phyloP scores from a whole-genome alignment of 2,329 filamentous ascomycete genomes.

The Cryphonectria japonica region DNA sequence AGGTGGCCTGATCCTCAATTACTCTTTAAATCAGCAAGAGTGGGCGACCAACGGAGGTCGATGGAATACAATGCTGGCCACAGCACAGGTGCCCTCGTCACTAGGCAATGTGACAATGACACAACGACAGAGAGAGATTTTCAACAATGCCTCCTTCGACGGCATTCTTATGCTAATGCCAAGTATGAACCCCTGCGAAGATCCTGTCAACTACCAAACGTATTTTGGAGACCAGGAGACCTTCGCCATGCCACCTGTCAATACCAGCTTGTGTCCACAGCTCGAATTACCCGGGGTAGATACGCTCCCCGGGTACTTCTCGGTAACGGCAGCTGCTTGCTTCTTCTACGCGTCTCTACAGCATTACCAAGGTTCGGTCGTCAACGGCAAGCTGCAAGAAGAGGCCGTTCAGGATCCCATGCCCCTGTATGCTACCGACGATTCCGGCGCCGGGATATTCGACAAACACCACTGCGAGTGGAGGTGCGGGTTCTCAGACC shows the following conservation, averaged over 20 bases:
- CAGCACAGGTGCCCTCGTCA: not conserved
- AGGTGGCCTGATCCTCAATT: not conserved
- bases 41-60: not conserved
- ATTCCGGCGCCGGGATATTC: not conserved
- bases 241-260: not conserved
- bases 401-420: not conserved
- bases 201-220: not conserved
- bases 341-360: constrained; percentile 11
- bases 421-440: not conserved
- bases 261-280: not conserved
- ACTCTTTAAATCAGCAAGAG: not conserved
- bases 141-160: not conserved
- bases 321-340: constrained; percentile 1
- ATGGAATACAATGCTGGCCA: constrained; percentile 1
- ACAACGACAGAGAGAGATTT: constrained; percentile 3
- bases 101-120: constrained; percentile 8
- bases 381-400: constrained; percentile 9
- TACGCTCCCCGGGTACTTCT: constrained; percentile 5
- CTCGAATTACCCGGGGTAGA: not conserved
- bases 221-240: not conserved
- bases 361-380: constrained; percentile 1
- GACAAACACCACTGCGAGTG: not conserved
- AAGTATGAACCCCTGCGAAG: not conserved
- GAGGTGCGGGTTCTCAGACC: not conserved
- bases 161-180: not conserved